A percentile compares a stretch with the other conserved stretches of the same genome.
Conservation (phyloP, 192 early-diverging fungal species). For the Backusella westeae region DNA sequence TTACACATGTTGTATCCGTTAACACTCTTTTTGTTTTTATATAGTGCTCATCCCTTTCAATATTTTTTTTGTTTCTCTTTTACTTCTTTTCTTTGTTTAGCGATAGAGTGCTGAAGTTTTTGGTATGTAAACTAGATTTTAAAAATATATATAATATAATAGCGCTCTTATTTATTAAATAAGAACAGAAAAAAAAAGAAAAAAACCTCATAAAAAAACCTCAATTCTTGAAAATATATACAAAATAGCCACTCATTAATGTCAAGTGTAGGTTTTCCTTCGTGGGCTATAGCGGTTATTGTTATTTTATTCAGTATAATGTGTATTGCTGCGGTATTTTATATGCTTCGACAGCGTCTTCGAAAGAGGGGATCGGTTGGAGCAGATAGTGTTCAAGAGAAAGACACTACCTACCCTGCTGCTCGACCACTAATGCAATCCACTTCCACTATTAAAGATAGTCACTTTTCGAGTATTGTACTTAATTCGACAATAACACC, state of each 20-base stretch:
- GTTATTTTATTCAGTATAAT: neutral
- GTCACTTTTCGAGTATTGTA: conserved; percentile 1
- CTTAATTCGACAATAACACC: neutral
- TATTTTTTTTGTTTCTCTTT: neutral
- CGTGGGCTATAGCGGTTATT: neutral
- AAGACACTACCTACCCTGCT: neutral
- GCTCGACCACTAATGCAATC: conserved; percentile 8
- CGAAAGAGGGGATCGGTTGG: neutral
- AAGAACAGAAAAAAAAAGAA: neutral
- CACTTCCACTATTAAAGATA: neutral
- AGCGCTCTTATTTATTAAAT: neutral
- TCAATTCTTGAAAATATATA: neutral
- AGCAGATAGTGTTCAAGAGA: neutral
- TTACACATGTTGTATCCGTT: neutral
- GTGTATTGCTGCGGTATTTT: neutral
- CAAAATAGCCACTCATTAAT: neutral
- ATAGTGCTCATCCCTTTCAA: neutral
- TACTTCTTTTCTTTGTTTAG: neutral
- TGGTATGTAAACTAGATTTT: neutral
- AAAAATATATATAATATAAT: neutral
- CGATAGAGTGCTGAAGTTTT: neutral
- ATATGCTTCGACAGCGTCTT: conserved; percentile 9
- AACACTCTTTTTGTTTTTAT: conserved; percentile 2
- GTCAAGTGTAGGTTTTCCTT: neutral
- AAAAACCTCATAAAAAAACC: neutral